phyloP scores from a whole-genome alignment of 1,284 basidiomycete genomes.

The Rhodofomes roseus region DNA sequence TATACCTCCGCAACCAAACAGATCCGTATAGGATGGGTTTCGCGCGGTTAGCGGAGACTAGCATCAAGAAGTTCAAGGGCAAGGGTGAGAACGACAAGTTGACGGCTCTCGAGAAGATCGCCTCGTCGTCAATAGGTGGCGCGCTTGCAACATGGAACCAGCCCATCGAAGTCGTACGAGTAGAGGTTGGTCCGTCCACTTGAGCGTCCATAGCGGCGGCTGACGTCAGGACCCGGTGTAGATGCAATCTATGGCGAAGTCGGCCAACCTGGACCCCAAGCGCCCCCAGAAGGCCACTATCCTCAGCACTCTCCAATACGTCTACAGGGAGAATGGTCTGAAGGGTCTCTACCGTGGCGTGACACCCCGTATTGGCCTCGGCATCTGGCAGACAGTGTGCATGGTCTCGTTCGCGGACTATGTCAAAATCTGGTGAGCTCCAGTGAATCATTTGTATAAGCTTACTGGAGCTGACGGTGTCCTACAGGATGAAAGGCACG shows the following conservation, averaged over 20 bases:
- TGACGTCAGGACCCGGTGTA: constrained; percentile 25
- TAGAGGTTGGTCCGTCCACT: constrained; percentile 56
- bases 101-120: constrained; percentile 81
- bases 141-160: constrained; percentile 99
- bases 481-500: constrained; percentile 33
- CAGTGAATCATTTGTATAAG: too few relatives aligned
- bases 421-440: constrained; percentile 70
- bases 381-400: constrained; percentile 96
- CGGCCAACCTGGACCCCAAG: constrained; percentile 53
- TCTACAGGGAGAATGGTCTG: constrained; percentile 96
- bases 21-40: constrained; percentile 82
- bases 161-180: constrained; percentile 95
- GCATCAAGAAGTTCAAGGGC: constrained; percentile 77
- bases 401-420: constrained; percentile 98
- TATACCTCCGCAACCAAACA: too few relatives aligned
- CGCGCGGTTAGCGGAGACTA: constrained; percentile 86
- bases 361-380: constrained; percentile 93
- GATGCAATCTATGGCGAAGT: constrained; percentile 99
- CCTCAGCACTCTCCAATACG: constrained; percentile 84
- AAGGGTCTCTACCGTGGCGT: constrained; percentile 98
- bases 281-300: constrained; percentile 91
- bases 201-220: constrained; percentile 1
- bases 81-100: constrained; percentile 76
- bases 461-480: too few relatives aligned
- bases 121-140: constrained; percentile 90